Evolutionary conservation across 2,329 filamentous ascomycete species (phyloP), one percentile per base, ranked within the genome.

Genomic region (Fusarium sp.): DNA sequence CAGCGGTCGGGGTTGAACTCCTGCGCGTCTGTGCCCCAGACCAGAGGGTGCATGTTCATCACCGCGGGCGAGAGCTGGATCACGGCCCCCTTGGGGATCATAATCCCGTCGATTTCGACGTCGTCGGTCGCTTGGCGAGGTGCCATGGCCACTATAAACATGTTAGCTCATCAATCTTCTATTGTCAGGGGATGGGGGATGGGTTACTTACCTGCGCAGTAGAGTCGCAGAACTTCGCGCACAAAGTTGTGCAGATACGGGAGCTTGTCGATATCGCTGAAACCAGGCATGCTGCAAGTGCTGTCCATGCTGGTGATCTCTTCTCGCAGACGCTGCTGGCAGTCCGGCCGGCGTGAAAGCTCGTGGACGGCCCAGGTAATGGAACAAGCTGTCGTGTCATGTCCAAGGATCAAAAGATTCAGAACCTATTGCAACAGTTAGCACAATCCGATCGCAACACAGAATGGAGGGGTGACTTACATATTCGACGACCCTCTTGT

Each of bases 301-400:
- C 36, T 53, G 31, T 70, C 60, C 24, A 80, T 47, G 22, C 38
- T 47, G 6, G 73, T 71, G 50, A 86, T 73, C 59, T 86, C 85
- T 5, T 73, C 65, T 6, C 85, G 80, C 4, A 86, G 77, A 11
- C 81, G 79, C 18, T 79, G 68, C 62, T 86, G 83, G 28, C 83
- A 72, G 8, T 80, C 72, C 2, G 81, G 80, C 30, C 81, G 69
- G 38, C 77, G 75, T 11, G 81, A 78, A 14, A 86, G 77, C 66
- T 82, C 78, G 58, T 85, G 83, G 11, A 83, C 75, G 0, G 82
- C 82, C 84, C 84, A 86, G 5, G 81, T 82, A 70, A 85, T 80
- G 0, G 82, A 75, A 12, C 80, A 81, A 7, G 84, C 84, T 1
- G 84, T 86, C 1, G 85, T 86, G 61, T 86, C 84, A 62, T 86